Evolutionary conservation across 169 alveolate species (phyloP), one percentile per base, ranked within the genome.

Genomic region (Amoebophrya sp.): DNA sequence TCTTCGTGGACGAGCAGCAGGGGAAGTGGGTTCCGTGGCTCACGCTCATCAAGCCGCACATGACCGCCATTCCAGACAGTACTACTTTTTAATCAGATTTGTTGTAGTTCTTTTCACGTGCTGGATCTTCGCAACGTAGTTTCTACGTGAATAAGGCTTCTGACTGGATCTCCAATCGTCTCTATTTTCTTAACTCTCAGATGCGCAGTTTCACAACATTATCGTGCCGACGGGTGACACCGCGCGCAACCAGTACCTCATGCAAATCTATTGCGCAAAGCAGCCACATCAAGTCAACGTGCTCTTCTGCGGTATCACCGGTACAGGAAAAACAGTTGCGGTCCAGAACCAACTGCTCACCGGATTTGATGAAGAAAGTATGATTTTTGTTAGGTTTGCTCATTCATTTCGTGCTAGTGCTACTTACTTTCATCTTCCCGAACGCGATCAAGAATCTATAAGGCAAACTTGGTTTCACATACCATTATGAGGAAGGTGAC

Each of bases 201-300:
- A 96, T 78, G 95, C 96, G 23, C 93, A 94, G 55, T 98, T 95
- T 93, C 97, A 97, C 89, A 98, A 97, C 94, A 96, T 97, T 47
- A 95, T 96, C 90, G 97, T 97, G 10, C 99, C 98, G 3, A 97
- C 99, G 36, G 93, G 95, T 40, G 99, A 97, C 93, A 96, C 98
- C 65, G 96, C 97, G 34, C 96, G 99, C 94, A 96, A 94, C 92
- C 95, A 96, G 90, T 96, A 94, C 93, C 89, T 96, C 34, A 89
- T 95, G 91, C 96, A 94, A 92, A 94, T 95, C 95, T 97, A 53
- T 90, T 41, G 23, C 33, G 41, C 41, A 78, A 1, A 90, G 38
- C 76, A 53, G 41, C 41, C 76, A 6, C 29, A 23, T 40, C 39
- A 40, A 33, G 65, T 0, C 65, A 98, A 97, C 94, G 95, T 95